phyloP scores from a whole-genome alignment of 1,284 basidiomycete species.

The Lignosus rhinocerotis region DNA sequence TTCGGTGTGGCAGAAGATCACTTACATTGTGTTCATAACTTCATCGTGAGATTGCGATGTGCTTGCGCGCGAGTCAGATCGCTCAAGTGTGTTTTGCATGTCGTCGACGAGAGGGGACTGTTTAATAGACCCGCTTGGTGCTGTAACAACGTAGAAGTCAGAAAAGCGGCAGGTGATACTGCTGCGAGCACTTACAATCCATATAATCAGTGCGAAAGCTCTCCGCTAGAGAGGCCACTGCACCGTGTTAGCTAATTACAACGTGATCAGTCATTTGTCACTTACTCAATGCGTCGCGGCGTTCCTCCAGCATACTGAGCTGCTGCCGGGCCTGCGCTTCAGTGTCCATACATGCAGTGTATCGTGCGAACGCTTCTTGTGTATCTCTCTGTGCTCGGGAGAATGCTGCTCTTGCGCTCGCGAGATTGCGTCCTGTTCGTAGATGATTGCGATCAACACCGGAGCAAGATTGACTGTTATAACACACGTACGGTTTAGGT shows the following conservation, averaged over 20 bases:
- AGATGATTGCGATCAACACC: not conserved
- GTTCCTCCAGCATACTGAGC: conserved; percentile 62
- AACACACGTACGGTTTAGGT: conserved; percentile 27
- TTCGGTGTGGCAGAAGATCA: conserved; percentile 1
- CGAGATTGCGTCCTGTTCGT: conserved; percentile 39
- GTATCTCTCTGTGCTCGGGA: conserved; percentile 66
- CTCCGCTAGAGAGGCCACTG: conserved; percentile 32
- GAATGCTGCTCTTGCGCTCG: conserved; percentile 41
- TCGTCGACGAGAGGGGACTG: conserved; percentile 23
- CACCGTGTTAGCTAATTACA: conserved; percentile 1
- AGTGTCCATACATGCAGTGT: conserved; percentile 65
- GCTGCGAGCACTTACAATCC: conserved; percentile 18
- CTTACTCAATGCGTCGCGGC: conserved; percentile 69
- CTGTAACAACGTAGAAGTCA: conserved; percentile 8
- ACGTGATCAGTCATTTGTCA: conserved; percentile 3
- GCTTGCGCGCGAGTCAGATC: conserved; percentile 22
- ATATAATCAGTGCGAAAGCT: conserved; percentile 22
- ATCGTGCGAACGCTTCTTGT: conserved; percentile 68
- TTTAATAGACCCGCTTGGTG: conserved; percentile 19
- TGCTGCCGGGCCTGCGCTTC: conserved; percentile 66
- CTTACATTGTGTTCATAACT: conserved; percentile 23
- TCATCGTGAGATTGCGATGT: conserved; percentile 24
- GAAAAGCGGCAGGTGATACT: not conserved
- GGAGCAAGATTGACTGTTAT: not conserved
- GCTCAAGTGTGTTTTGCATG: conserved; percentile 20